These are phyloP conservation scores for Chaetomium cochliodes DNA, from an alignment of 495 filamentous ascomycete genomes.

Conservation along the genomic window DNA sequence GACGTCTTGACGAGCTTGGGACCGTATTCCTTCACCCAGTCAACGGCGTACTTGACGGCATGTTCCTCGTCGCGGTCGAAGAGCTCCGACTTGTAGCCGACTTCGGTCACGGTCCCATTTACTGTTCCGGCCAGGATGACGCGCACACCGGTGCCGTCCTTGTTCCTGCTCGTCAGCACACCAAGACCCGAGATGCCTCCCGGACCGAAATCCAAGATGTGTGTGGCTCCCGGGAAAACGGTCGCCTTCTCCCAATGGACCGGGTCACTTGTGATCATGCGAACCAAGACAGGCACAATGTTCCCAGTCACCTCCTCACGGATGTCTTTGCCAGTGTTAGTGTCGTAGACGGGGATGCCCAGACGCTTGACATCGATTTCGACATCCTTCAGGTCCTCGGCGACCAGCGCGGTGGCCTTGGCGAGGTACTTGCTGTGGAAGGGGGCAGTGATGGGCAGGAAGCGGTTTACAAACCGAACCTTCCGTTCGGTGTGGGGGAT, in stretches of 20 bases:
- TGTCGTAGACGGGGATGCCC: constrained; percentile 82
- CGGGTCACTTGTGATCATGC: constrained; percentile 88
- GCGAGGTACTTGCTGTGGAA: constrained; percentile 95
- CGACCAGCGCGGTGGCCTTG: constrained; percentile 72
- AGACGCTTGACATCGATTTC: constrained; percentile 65
- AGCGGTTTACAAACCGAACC: constrained; percentile 92
- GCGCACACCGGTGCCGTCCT: constrained; percentile 94
- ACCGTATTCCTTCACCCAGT: constrained; percentile 96
- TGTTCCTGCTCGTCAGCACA: constrained; percentile 96
- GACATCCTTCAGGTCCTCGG: constrained; percentile 82
- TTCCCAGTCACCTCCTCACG: constrained; percentile 57
- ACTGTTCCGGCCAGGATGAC: constrained; percentile 91
- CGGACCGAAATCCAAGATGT: constrained; percentile 94
- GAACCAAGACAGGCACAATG: constrained; percentile 77
- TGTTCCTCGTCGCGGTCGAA: constrained; percentile 93
- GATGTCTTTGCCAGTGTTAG: constrained; percentile 79
- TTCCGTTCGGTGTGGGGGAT: constrained; percentile 95
- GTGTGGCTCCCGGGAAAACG: constrained; percentile 80
- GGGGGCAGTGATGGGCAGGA: constrained; percentile 94
- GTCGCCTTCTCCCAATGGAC: constrained; percentile 96
- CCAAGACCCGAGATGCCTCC: constrained; percentile 95
- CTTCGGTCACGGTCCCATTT: constrained; percentile 81
- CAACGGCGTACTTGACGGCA: constrained; percentile 91
- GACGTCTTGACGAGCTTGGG: constrained; percentile 85
- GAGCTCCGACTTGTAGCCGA: constrained; percentile 95